phyloP scores from a whole-genome alignment of 805 yeast genomes.

The Lipomyces japonicus region DNA sequence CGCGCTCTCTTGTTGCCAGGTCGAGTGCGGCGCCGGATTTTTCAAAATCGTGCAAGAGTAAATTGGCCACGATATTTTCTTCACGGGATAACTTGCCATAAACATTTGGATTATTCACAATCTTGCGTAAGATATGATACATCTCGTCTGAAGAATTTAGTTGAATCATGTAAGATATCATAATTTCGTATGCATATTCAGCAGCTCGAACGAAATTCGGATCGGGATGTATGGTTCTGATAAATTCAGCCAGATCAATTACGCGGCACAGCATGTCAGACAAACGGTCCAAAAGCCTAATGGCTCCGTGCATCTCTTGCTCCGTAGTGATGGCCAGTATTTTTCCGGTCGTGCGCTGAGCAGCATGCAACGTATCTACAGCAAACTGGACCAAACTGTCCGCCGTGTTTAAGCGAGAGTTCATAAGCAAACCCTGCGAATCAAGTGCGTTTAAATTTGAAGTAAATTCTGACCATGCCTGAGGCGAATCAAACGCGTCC shows the following conservation, averaged over 20 bases:
- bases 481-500: constrained; percentile 27
- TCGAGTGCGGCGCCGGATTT: constrained; percentile 84
- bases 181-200: constrained; percentile 76
- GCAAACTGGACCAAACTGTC: constrained; percentile 68
- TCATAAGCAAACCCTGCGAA: constrained; percentile 62
- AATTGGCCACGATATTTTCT: constrained; percentile 76
- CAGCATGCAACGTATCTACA: constrained; percentile 56
- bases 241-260: constrained; percentile 89
- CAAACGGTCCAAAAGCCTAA: constrained; percentile 70
- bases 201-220: constrained; percentile 70
- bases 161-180: constrained; percentile 92
- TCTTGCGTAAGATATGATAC: constrained; percentile 55
- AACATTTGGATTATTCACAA: constrained; percentile 45
- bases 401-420: constrained; percentile 65
- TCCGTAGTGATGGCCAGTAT: constrained; percentile 45
- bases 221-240: constrained; percentile 78
- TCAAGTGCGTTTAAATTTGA: background rate
- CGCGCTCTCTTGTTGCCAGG: constrained; percentile 57
- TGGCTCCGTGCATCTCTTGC: constrained; percentile 47
- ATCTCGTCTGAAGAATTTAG: constrained; percentile 78
- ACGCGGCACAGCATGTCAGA: constrained; percentile 89
- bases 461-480: constrained; percentile 20
- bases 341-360: constrained; percentile 56
- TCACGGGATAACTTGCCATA: constrained; percentile 53
- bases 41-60: constrained; percentile 78